These are phyloP conservation scores for Ustilago tritici DNA, from an alignment of 1,284 basidiomycete genomes.

Conservation along the genomic window DNA sequence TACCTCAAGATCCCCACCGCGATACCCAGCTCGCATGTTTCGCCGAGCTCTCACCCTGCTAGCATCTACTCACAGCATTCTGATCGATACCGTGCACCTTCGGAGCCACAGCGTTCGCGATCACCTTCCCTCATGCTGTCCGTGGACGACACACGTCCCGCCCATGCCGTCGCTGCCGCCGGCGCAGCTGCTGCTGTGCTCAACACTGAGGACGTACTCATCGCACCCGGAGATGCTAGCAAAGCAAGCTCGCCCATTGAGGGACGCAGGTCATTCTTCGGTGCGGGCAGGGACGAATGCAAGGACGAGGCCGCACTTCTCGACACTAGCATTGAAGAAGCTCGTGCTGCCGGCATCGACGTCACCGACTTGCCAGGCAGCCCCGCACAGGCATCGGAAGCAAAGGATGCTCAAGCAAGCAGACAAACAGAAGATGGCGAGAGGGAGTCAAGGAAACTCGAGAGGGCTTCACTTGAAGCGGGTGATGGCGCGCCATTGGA, in stretches of 20 bases:
- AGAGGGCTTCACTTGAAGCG: slow-evolving; percentile 4
- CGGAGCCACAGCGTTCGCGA: slow-evolving; percentile 31
- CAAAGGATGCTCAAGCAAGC: background rate
- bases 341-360: slow-evolving; percentile 42
- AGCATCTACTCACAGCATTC: slow-evolving; percentile 45
- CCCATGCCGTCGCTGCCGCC: slow-evolving; percentile 34
- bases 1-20: slow-evolving; percentile 69
- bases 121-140: slow-evolving; percentile 42
- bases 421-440: slow-evolving; percentile 26
- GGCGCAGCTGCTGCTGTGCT: slow-evolving; percentile 53
- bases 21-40: slow-evolving; percentile 62
- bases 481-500: slow-evolving; percentile 7
- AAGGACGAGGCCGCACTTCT: slow-evolving; percentile 2
- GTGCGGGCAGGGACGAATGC: slow-evolving; percentile 7
- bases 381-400: slow-evolving; percentile 3
- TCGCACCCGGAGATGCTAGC: slow-evolving; percentile 56
- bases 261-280: slow-evolving; percentile 14
- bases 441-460: slow-evolving; percentile 25
- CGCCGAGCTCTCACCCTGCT: slow-evolving; percentile 27
- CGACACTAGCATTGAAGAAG: slow-evolving; percentile 28
- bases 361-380: slow-evolving; percentile 35
- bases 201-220: slow-evolving; percentile 59
- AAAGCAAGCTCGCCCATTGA: slow-evolving; percentile 56
- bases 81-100: slow-evolving; percentile 17
- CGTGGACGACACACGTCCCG: slow-evolving; percentile 22